Conservation (phyloP, 1,139 yeast species). For the Pichia sp. region DNA sequence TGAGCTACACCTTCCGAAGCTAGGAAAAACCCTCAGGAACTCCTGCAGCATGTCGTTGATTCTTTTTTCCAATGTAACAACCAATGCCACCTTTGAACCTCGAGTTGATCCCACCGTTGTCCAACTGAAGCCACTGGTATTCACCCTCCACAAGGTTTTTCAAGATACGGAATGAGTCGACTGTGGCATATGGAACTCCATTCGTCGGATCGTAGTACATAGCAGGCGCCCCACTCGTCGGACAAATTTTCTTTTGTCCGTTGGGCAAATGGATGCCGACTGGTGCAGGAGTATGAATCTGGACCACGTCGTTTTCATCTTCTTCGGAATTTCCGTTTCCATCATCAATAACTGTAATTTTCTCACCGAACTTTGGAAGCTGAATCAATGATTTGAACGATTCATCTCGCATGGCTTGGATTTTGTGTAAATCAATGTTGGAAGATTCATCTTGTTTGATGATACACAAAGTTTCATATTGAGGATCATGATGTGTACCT, state of each 20-base stretch:
- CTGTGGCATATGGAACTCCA: slow-evolving; percentile 81
- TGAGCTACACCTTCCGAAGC: background rate
- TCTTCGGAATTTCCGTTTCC: slow-evolving; percentile 28
- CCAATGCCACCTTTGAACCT: slow-evolving; percentile 63
- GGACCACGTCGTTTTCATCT: slow-evolving; percentile 43
- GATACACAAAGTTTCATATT: slow-evolving; percentile 51
- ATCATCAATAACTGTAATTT: slow-evolving; percentile 38
- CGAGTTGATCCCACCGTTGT: slow-evolving; percentile 68
- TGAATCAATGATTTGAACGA: slow-evolving; percentile 49
- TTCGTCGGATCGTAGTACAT: slow-evolving; percentile 82
- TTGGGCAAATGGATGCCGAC: slow-evolving; percentile 71
- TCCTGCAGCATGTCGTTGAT: slow-evolving; percentile 69
- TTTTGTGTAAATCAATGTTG: slow-evolving; percentile 26
- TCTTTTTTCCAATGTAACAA: slow-evolving; percentile 54
- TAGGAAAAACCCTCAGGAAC: slow-evolving; percentile 75
- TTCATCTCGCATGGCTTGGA: slow-evolving; percentile 32
- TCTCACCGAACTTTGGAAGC: slow-evolving; percentile 65
- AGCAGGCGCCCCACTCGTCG: slow-evolving; percentile 75
- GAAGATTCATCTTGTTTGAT: slow-evolving; percentile 42
- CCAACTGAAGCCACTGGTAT: slow-evolving; percentile 66
- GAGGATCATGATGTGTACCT: slow-evolving; percentile 49
- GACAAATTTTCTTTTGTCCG: slow-evolving; percentile 65
- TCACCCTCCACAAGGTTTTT: slow-evolving; percentile 64
- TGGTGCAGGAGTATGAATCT: slow-evolving; percentile 62
- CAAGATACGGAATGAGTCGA: slow-evolving; percentile 70